Conservation (phyloP, 1,284 basidiomycete genomes). For the Cutaneotrichosporon sp. region DNA sequence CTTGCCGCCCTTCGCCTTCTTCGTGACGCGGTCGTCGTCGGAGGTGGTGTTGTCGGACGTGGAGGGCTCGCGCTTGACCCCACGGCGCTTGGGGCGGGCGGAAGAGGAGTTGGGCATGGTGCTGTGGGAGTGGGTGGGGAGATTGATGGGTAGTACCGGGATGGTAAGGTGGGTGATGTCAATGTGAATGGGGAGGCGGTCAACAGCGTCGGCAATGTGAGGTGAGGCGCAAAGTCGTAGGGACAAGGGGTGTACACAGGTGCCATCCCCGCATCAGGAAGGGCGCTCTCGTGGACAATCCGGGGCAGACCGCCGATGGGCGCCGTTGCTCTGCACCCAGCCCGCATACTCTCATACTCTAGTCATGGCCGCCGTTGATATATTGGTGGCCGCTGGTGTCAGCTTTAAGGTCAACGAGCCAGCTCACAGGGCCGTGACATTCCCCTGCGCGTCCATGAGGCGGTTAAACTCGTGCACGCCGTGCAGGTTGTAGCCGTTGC, state of each 20-base stretch:
- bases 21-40: background rate
- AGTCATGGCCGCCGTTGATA: conserved; percentile 30
- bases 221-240: background rate
- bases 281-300: no score
- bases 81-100: background rate
- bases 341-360: background rate
- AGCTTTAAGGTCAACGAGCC: background rate
- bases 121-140: background rate
- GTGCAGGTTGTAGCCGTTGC: conserved; percentile 28
- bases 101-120: background rate
- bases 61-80: background rate
- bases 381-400: conserved; percentile 34
- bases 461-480: conserved; percentile 40
- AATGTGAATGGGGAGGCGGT: background rate
- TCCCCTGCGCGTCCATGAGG: conserved; percentile 35
- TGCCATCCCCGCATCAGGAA: no score
- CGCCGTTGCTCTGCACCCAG: background rate
- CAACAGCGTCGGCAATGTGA: no score
- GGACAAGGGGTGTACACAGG: no score
- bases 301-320: no score
- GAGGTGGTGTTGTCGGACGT: background rate
- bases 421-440: conserved; percentile 37
- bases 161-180: background rate
- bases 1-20: conserved; percentile 1
- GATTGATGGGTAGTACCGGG: background rate